Evolutionary conservation across 2,329 filamentous ascomycete genomes (phyloP).

Genomic region (Monosporascus sp.): DNA sequence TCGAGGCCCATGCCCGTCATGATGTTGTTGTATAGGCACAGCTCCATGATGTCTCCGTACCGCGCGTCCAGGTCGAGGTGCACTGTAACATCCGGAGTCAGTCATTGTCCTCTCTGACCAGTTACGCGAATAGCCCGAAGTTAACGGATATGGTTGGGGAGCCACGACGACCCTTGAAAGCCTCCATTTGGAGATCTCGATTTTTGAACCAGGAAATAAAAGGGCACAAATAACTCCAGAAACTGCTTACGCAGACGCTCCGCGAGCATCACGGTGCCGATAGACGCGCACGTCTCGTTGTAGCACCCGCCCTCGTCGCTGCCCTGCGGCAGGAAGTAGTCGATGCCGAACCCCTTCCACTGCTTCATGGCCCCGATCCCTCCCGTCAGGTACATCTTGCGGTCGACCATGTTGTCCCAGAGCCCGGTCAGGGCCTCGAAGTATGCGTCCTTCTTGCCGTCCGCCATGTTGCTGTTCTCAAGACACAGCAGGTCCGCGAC

Average conservation of each 20-base stretch:
- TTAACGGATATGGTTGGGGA: too few relatives aligned
- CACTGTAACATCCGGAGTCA: conserved; percentile 17
- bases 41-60: conserved; percentile 56
- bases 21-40: conserved; percentile 56
- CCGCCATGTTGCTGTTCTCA: conserved; percentile 9
- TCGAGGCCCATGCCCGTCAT: conserved; percentile 52
- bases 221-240: too few relatives aligned
- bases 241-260: conserved; percentile 36
- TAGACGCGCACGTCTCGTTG: conserved; percentile 55
- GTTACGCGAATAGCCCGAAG: too few relatives aligned
- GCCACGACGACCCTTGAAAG: too few relatives aligned
- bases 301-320: conserved; percentile 60
- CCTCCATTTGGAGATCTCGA: too few relatives aligned
- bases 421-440: conserved; percentile 38
- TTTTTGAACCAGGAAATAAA: too few relatives aligned
- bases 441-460: conserved; percentile 22
- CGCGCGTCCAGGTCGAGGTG: conserved; percentile 46
- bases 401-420: conserved; percentile 56
- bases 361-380: conserved; percentile 54
- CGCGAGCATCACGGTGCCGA: conserved; percentile 56
- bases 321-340: conserved; percentile 54
- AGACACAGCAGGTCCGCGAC: conserved; percentile 49
- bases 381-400: conserved; percentile 59
- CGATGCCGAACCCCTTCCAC: conserved; percentile 55
- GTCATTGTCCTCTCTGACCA: too few relatives aligned